Percentiles rank a stretch among this genome's conserved stretches.
These are phyloP conservation scores for Lathyrus sativus DNA, from an alignment of 306 rosid species.

Conservation along the genomic window DNA sequence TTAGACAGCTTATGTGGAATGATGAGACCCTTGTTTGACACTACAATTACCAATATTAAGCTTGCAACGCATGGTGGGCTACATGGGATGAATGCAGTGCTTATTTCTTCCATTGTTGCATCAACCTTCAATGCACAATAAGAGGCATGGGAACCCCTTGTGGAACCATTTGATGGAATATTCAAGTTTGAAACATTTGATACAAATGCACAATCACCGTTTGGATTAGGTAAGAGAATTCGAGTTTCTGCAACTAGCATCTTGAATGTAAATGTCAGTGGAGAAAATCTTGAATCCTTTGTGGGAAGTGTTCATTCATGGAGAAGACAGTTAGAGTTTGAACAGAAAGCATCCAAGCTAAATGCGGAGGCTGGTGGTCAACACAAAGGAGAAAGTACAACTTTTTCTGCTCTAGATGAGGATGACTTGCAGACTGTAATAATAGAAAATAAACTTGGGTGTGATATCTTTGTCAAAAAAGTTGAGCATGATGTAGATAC, in stretches of 20 bases:
- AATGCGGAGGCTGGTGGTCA: constrained; percentile 63
- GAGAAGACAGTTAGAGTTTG: constrained; percentile 89
- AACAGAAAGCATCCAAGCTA: constrained; percentile 68
- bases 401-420: constrained; percentile 88
- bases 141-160: too few species aligned
- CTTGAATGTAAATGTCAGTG: constrained; percentile 86
- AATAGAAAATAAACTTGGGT: constrained; percentile 89
- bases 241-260: constrained; percentile 87
- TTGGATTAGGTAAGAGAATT: constrained; percentile 77
- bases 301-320: constrained; percentile 80
- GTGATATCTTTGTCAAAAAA: constrained; percentile 74
- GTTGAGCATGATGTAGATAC: constrained; percentile 59
- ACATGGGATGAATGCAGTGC: too few species aligned
- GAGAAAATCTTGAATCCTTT: constrained; percentile 77
- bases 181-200: too few species aligned
- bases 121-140: too few species aligned
- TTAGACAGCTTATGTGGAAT: too few species aligned
- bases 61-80: too few species aligned
- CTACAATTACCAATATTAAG: too few species aligned
- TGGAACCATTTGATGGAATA: too few species aligned
- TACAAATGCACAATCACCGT: constrained; percentile 55
- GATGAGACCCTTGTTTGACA: too few species aligned
- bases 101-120: too few species aligned
- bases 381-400: constrained; percentile 52
- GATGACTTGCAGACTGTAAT: constrained; percentile 90